These are phyloP conservation scores for Phaeosphaeriaceae sp. DNA, from an alignment of 2,329 filamentous ascomycete species.

Conservation along the genomic window DNA sequence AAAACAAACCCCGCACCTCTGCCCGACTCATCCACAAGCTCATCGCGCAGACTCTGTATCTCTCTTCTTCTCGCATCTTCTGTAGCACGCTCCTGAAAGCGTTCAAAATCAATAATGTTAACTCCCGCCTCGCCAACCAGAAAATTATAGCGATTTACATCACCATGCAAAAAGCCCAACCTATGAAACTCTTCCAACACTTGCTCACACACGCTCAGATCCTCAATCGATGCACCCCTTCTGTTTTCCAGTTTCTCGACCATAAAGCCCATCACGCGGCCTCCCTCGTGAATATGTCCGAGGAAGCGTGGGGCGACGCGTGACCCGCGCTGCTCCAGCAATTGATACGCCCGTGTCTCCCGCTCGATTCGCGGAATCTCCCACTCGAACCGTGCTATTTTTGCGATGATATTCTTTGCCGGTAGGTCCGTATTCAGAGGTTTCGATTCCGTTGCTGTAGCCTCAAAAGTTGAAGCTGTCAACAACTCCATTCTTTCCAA, in stretches of 20 bases:
- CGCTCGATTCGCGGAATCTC: slow-evolving; percentile 12
- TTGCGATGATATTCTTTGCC: slow-evolving; percentile 17
- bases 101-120: slow-evolving; percentile 45
- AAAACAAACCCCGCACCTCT: slow-evolving; percentile 28
- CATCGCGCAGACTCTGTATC: slow-evolving; percentile 32
- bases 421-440: slow-evolving; percentile 1
- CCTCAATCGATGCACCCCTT: slow-evolving; percentile 29
- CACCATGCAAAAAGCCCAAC: slow-evolving; percentile 44
- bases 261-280: slow-evolving; percentile 47
- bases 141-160: slow-evolving; percentile 51
- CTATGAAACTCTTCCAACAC: slow-evolving; percentile 18
- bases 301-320: slow-evolving; percentile 46
- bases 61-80: slow-evolving; percentile 33
- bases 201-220: slow-evolving; percentile 37
- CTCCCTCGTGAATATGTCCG: slow-evolving; percentile 45
- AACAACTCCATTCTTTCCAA: slow-evolving; percentile 34
- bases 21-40: slow-evolving; percentile 42
- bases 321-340: slow-evolving; percentile 21
- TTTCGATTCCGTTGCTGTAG: slow-evolving; percentile 19
- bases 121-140: slow-evolving; percentile 36
- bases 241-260: slow-evolving; percentile 43
- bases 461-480: slow-evolving; percentile 32
- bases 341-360: slow-evolving; percentile 15
- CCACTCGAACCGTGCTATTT: slow-evolving; percentile 18
- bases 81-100: slow-evolving; percentile 17